Percentiles rank a stretch among this genome's conserved stretches.
Conservation (phyloP, 2,329 filamentous ascomycete genomes). For the Clonostachys byssicola region DNA sequence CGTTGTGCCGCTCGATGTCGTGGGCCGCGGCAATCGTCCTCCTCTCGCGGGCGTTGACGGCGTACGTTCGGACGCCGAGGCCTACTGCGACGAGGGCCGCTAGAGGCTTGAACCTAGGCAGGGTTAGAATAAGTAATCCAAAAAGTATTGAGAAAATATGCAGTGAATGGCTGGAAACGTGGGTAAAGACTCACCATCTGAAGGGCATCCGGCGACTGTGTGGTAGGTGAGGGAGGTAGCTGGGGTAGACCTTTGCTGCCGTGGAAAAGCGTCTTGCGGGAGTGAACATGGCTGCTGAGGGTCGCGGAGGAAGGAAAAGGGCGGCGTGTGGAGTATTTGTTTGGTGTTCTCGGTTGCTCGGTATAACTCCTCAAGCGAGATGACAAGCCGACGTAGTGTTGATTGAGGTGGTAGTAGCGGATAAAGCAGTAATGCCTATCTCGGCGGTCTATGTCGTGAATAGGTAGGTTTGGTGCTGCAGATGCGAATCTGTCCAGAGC, state of each 20-base stretch:
- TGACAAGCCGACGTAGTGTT: too few species aligned
- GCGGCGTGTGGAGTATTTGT: too few species aligned
- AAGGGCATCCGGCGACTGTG: slow-evolving; percentile 19
- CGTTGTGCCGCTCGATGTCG: slow-evolving; percentile 23
- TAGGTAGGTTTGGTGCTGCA: too few species aligned
- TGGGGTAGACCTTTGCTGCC: slow-evolving; percentile 24
- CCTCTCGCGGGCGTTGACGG: slow-evolving; percentile 17
- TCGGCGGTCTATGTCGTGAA: too few species aligned
- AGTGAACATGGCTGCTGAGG: slow-evolving; percentile 1
- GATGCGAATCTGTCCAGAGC: too few species aligned
- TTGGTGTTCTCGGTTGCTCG: too few species aligned
- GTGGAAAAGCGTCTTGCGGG: slow-evolving; percentile 20
- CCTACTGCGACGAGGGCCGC: slow-evolving; percentile 22
- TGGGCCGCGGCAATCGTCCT: slow-evolving; percentile 17
- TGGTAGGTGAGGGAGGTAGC: slow-evolving; percentile 22
- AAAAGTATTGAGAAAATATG: neutral
- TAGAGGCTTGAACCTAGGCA: slow-evolving; percentile 22
- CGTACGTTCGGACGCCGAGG: slow-evolving; percentile 25
- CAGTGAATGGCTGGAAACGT: neutral
- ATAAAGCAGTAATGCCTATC: too few species aligned
- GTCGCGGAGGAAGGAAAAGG: slow-evolving; percentile 1
- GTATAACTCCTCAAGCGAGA: too few species aligned
- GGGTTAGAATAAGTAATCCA: neutral
- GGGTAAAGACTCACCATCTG: slow-evolving; percentile 17
- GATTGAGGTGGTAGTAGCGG: too few species aligned